These are phyloP conservation scores for Daldinia bambusicola DNA, from an alignment of 495 filamentous ascomycete species.

Conservation along the genomic window DNA sequence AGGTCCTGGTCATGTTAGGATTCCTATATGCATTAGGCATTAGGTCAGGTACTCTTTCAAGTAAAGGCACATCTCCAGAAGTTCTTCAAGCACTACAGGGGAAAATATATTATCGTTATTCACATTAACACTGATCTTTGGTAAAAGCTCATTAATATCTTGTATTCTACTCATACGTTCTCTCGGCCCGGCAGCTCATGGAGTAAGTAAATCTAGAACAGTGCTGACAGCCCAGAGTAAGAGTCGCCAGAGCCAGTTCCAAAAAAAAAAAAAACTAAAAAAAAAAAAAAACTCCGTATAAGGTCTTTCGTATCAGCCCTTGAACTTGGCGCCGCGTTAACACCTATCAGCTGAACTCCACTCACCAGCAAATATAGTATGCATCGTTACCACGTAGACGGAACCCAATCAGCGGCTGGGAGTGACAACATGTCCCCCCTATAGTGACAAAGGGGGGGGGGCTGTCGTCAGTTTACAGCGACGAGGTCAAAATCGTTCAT, in stretches of 20 bases:
- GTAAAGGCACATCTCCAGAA: no score
- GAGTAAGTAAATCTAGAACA: background rate
- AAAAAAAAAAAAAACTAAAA: no score
- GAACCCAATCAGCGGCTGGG: constrained; percentile 27
- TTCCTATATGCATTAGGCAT: no score
- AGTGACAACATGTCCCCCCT: background rate
- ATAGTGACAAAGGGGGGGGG: constrained; percentile 3
- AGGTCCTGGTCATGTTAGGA: background rate
- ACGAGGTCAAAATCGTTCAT: constrained; percentile 1
- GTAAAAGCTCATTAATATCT: no score
- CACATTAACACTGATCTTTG: no score
- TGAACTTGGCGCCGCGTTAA: background rate
- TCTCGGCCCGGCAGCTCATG: background rate
- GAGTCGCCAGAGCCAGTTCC: no score
- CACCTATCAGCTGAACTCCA: constrained; percentile 12
- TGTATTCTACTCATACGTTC: background rate
- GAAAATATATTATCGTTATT: no score
- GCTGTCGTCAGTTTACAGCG: background rate
- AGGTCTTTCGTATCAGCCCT: constrained; percentile 1
- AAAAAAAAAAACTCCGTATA: background rate
- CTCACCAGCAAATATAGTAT: constrained; percentile 1
- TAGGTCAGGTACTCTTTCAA: no score
- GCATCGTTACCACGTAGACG: constrained; percentile 16
- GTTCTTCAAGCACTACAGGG: no score
- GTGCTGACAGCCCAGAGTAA: background rate